These are phyloP conservation scores for Pleurotus giganteus DNA, from an alignment of 768 basidiomycete species.

Conservation along the genomic window DNA sequence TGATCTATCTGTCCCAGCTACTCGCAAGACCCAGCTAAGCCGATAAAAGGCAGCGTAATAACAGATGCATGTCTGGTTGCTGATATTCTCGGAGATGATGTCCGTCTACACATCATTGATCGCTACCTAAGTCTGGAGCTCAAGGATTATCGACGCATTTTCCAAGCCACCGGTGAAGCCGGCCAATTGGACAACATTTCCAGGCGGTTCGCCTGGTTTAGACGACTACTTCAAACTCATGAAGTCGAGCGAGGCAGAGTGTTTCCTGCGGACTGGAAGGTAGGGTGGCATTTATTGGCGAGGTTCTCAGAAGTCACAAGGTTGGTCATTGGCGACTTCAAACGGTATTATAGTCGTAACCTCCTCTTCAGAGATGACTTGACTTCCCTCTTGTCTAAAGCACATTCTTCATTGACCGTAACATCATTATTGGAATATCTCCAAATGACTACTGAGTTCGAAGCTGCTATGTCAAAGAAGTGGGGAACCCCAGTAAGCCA, in stretches of 20 bases:
- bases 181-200: slow-evolving; percentile 95
- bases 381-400: slow-evolving; percentile 75
- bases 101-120: slow-evolving; percentile 77
- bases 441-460: slow-evolving; percentile 87
- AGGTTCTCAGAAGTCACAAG: slow-evolving; percentile 92
- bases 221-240: slow-evolving; percentile 77
- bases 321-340: slow-evolving; percentile 36
- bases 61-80: slow-evolving; percentile 85
- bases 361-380: slow-evolving; percentile 71
- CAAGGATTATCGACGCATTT: slow-evolving; percentile 95
- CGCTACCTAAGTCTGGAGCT: slow-evolving; percentile 88
- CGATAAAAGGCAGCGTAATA: slow-evolving; percentile 62
- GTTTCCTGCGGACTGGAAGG: slow-evolving; percentile 86
- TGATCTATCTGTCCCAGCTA: slow-evolving; percentile 48
- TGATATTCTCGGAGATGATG: slow-evolving; percentile 85
- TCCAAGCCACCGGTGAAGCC: slow-evolving; percentile 90
- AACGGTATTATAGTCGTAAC: slow-evolving; percentile 3
- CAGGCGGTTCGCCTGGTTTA: slow-evolving; percentile 93
- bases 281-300: slow-evolving; percentile 75
- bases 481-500: slow-evolving; percentile 68
- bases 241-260: slow-evolving; percentile 83
- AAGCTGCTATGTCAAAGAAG: slow-evolving; percentile 75
- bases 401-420: slow-evolving; percentile 69
- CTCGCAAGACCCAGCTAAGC: slow-evolving; percentile 71
- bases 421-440: slow-evolving; percentile 81